phyloP scores from a whole-genome alignment of 768 basidiomycete species.

The Rickenella mellea region DNA sequence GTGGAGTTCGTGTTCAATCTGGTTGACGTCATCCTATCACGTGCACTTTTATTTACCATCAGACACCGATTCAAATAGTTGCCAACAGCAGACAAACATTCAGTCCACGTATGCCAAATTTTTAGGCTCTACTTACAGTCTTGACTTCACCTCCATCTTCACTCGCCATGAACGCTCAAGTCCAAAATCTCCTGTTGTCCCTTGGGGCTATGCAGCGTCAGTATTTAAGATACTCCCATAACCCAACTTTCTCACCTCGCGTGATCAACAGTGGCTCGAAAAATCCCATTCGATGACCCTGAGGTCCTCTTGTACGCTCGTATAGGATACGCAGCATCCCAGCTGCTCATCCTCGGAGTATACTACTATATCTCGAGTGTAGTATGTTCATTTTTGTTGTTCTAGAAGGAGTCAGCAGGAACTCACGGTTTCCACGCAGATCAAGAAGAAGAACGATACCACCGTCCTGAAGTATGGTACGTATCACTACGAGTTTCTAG shows the following conservation, averaged over 20 bases:
- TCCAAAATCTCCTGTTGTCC: constrained; percentile 81
- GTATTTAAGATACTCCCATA: constrained; percentile 10
- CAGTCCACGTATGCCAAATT: not conserved
- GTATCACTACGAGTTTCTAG: constrained; percentile 16
- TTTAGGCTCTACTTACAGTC: not conserved
- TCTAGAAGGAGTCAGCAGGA: no score
- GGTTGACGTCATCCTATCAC: not conserved
- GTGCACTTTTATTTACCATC: not conserved
- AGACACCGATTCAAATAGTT: not conserved
- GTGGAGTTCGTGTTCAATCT: not conserved
- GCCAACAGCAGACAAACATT: not conserved
- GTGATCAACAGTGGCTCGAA: constrained; percentile 63
- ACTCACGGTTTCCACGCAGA: constrained; percentile 31
- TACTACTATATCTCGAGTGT: constrained; percentile 77
- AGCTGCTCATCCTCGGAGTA: constrained; percentile 56
- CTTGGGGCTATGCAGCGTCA: constrained; percentile 88
- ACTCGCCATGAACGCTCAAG: constrained; percentile 32
- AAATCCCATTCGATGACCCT: constrained; percentile 86
- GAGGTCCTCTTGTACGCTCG: constrained; percentile 74
- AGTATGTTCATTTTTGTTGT: no score
- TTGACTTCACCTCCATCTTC: not conserved
- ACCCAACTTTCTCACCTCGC: not conserved
- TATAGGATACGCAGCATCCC: constrained; percentile 69
- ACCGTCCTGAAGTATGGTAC: constrained; percentile 91
- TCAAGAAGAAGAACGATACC: constrained; percentile 92